Percentiles rank a stretch among this genome's conserved stretches.
Conservation (phyloP, 257 asterid species). For the Nyctanthes arbortristis region DNA sequence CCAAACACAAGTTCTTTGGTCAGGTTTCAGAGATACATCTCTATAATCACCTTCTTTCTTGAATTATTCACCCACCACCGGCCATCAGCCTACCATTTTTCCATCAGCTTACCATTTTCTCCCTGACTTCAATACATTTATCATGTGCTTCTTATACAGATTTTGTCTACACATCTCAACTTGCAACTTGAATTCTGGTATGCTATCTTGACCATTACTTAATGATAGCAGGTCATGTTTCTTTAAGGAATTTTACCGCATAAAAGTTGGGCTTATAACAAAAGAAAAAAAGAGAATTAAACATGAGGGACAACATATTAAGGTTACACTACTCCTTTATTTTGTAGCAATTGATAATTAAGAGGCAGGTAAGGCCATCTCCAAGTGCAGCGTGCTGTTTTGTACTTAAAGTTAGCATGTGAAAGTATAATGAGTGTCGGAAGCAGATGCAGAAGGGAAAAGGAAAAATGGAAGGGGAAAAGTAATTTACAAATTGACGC, state of each 20-base stretch:
- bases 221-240: too few relatives aligned
- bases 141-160: constrained; percentile 18
- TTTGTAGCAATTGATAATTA: constrained; percentile 22
- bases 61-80: background rate
- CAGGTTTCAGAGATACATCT: constrained; percentile 35
- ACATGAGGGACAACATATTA: constrained; percentile 33
- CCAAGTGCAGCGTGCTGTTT: constrained; percentile 25
- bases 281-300: background rate
- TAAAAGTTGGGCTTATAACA: too few relatives aligned
- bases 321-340: constrained; percentile 25
- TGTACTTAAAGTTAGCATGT: constrained; percentile 34
- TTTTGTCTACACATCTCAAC: background rate
- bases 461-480: background rate
- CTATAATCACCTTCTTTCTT: constrained; percentile 21
- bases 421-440: constrained; percentile 35
- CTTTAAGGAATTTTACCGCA: too few relatives aligned
- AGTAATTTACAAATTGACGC: background rate
- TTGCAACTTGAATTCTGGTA: background rate
- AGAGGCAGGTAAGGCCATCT: constrained; percentile 25
- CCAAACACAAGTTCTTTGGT: constrained; percentile 37
- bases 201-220: too few relatives aligned
- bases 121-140: constrained; percentile 4
- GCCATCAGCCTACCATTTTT: constrained; percentile 8
- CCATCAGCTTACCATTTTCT: constrained; percentile 11
- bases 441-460: background rate